Conservation (phyloP, 495 filamentous ascomycete genomes). For the Penicillium chermesinum region DNA sequence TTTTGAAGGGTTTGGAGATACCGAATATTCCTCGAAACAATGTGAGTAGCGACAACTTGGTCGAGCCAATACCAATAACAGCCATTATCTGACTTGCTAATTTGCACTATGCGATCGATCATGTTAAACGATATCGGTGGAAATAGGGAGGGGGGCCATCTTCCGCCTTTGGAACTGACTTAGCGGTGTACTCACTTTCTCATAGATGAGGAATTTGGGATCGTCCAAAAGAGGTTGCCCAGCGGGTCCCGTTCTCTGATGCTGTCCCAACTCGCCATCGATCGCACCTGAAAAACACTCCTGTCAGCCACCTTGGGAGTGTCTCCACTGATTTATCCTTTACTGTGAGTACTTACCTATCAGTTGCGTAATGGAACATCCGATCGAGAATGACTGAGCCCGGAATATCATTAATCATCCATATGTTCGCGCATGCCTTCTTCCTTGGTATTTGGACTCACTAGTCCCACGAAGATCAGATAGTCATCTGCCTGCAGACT, state of each 20-base stretch:
- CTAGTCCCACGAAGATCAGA: neutral
- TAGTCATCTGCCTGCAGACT: neutral
- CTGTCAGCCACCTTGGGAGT: no score
- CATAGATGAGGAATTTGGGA: neutral
- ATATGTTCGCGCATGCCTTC: no score
- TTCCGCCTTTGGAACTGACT: no score
- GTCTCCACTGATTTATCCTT: no score
- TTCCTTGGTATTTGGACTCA: no score
- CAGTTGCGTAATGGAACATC: no score
- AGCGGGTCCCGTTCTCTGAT: neutral
- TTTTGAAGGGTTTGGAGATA: conserved; percentile 15
- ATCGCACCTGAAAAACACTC: no score
- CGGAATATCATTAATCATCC: no score
- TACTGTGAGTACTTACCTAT: no score
- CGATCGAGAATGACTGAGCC: no score
- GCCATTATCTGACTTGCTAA: neutral
- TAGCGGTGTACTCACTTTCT: neutral
- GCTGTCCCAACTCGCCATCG: neutral
- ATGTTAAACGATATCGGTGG: no score
- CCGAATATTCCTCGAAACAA: conserved; percentile 22
- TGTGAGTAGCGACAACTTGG: conserved; percentile 14
- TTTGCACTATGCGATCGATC: neutral
- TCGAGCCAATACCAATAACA: conserved; percentile 9
- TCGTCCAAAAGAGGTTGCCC: neutral
- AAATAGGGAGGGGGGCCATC: no score